Conservation (phyloP, 2,329 filamentous ascomycete species). For the Paramyrothecium sp. region DNA sequence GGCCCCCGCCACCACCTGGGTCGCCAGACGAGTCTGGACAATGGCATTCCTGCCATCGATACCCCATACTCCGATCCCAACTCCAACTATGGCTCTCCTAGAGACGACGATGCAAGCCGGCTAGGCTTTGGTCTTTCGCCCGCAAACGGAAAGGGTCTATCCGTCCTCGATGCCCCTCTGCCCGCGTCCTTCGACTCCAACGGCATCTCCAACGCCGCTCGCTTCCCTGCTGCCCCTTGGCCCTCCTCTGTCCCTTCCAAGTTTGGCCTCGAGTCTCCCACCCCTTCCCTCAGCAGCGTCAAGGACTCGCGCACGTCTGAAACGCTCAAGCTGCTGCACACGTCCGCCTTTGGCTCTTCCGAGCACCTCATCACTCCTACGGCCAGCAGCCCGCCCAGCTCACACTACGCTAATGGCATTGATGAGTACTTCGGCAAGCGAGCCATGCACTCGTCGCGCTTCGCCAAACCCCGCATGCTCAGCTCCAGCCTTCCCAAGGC, state of each 20-base stretch:
- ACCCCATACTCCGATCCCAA: constrained; percentile 54
- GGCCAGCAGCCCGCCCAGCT: constrained; percentile 44
- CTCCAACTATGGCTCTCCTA: constrained; percentile 78
- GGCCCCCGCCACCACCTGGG: constrained; percentile 38
- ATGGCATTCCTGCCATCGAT: constrained; percentile 56
- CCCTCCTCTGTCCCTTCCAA: constrained; percentile 90
- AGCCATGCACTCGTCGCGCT: constrained; percentile 66
- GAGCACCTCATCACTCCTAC: constrained; percentile 58
- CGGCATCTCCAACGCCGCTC: constrained; percentile 86
- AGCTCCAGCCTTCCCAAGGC: constrained; percentile 67
- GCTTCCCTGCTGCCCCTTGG: constrained; percentile 75
- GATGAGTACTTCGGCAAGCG: constrained; percentile 70
- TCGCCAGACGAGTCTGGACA: constrained; percentile 53
- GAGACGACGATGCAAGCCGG: constrained; percentile 59
- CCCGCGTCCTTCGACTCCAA: constrained; percentile 96
- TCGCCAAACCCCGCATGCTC: constrained; percentile 66
- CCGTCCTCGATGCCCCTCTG: constrained; percentile 88
- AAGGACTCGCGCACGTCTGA: constrained; percentile 62
- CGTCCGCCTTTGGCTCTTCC: constrained; percentile 65
- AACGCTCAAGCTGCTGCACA: constrained; percentile 62
- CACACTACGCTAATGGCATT: constrained; percentile 46
- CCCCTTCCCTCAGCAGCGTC: constrained; percentile 66
- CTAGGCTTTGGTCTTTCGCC: constrained; percentile 78
- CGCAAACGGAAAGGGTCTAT: constrained; percentile 67
- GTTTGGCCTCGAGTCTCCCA: constrained; percentile 85